phyloP scores from a whole-genome alignment of 2,329 filamentous ascomycete species.

The Paraconiothyrium sp. region DNA sequence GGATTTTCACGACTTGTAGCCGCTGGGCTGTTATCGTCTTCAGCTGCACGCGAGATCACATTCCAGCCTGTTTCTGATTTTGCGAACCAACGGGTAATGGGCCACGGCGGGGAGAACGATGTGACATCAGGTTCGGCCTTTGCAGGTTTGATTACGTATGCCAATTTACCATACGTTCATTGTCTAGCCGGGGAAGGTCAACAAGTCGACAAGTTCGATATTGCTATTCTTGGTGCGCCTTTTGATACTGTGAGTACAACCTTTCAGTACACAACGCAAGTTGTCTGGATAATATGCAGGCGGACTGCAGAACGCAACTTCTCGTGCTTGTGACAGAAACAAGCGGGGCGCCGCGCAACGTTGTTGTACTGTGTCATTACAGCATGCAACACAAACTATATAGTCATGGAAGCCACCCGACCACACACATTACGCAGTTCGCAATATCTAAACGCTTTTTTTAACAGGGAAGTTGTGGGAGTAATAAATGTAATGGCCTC shows the following conservation, averaged over 20 bases:
- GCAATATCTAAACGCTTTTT: too few species aligned
- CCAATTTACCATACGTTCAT: slow-evolving; percentile 60
- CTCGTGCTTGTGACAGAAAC: not conserved
- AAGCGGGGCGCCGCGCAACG: not conserved
- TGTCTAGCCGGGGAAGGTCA: slow-evolving; percentile 51
- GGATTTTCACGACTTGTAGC: not conserved
- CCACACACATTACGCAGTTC: too few species aligned
- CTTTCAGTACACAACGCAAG: not conserved
- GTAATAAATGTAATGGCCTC: too few species aligned
- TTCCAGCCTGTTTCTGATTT: slow-evolving; percentile 53
- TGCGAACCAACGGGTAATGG: slow-evolving; percentile 43
- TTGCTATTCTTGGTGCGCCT: slow-evolving; percentile 59
- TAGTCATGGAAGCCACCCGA: too few species aligned
- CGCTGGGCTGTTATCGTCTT: slow-evolving; percentile 29
- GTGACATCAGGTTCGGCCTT: slow-evolving; percentile 46
- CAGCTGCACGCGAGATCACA: slow-evolving; percentile 52
- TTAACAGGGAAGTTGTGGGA: too few species aligned
- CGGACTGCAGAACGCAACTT: not conserved
- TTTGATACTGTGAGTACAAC: slow-evolving; percentile 57
- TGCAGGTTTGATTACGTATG: slow-evolving; percentile 57
- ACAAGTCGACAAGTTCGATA: slow-evolving; percentile 57
- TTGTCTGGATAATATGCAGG: not conserved
- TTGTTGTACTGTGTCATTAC: not conserved
- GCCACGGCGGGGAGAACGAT: slow-evolving; percentile 32
- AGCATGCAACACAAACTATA: not conserved